Percentiles rank a stretch among this genome's conserved stretches.
phyloP scores from a whole-genome alignment of 2,329 filamentous ascomycete genomes.

The Ramichloridium luteum region DNA sequence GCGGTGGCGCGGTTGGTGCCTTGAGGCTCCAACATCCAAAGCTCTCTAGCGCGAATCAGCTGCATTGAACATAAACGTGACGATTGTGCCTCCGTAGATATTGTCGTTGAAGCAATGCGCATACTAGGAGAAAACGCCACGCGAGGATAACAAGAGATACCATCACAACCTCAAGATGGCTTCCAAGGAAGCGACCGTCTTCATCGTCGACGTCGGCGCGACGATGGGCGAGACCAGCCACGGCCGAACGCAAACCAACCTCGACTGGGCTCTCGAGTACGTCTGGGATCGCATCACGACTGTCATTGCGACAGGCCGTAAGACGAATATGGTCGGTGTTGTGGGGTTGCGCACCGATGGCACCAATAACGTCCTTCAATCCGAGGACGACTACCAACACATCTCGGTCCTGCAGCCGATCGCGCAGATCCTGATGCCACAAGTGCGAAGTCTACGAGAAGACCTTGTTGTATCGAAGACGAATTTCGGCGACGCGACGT shows the following conservation, averaged over 20 bases:
- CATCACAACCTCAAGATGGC: conserved; percentile 51
- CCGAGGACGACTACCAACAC: conserved; percentile 63
- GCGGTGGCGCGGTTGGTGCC: too few species aligned
- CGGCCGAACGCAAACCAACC: conserved; percentile 63
- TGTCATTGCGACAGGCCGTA: conserved; percentile 57
- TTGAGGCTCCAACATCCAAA: too few species aligned
- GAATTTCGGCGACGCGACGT: conserved; percentile 66
- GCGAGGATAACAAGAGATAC: too few species aligned
- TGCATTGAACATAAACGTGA: too few species aligned
- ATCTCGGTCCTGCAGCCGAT: conserved; percentile 59
- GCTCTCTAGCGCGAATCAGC: too few species aligned
- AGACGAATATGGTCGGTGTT: conserved; percentile 65
- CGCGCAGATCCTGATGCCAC: conserved; percentile 55
- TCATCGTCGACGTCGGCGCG: conserved; percentile 74
- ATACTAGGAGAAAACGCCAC: too few species aligned
- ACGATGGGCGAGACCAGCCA: conserved; percentile 67
- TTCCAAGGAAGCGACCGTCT: conserved; percentile 84
- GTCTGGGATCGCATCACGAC: conserved; percentile 86
- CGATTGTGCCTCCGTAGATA: too few species aligned
- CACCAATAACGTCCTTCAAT: conserved; percentile 55
- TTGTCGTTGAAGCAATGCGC: too few species aligned
- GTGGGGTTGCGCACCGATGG: conserved; percentile 70
- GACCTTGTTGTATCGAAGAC: conserved; percentile 56
- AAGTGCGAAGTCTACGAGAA: conserved; percentile 52
- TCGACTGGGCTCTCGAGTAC: conserved; percentile 84